Base-by-base conservation (phyloP, 768 basidiomycete species). In the Artomyces pyxidatus region DNA sequence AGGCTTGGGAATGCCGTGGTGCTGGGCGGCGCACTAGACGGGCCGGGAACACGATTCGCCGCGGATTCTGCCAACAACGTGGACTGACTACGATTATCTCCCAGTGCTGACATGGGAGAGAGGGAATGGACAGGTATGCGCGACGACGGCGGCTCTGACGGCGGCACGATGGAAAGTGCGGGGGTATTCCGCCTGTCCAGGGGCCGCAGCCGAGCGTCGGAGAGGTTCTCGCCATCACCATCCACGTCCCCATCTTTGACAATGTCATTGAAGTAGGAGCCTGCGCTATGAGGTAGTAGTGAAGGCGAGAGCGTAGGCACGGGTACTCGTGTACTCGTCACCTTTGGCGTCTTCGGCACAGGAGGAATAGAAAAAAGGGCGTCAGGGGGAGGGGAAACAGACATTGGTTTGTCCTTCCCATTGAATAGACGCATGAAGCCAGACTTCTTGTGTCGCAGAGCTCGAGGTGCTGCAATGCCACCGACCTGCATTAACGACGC, bases 401-500 rank as follows among this genome's bases (percentile, higher is more conserved):
- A 80, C 6, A 80, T 80, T 1, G 75, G 75, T 7, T 65, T 77
- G 72, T 49, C 53, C 59, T 73, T 77, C 17, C 73, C 72, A 58
- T 82, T 79, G 61, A 90, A 88, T 10, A 91, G 66, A 44, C 83
- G 72, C 81, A 90, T 77, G 60, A 91, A 87, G 3, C 76, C 88
- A 54, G 87, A 89, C 63, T 84, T 89, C 70, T 85, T 88, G 51
- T 83, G 83, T 57, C 77, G 86, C 43, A 90, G 62, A 2, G 65
- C 55, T 57, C 78, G 83, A 42, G 61, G 21, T 14, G 29, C 48
- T 6, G 45, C 22, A 27, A 54, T 38, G 45, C 51, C 22, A 17
- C 41, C 35, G 45, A 39, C 21, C 37, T n/a, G 16, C 11, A 32
- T 32, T 19, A 44, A 41, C 4, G 49, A 52, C 17, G 10, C 21